These are phyloP conservation scores for Lentinula sp. DNA, from an alignment of 768 basidiomycete species.

Conservation along the genomic window DNA sequence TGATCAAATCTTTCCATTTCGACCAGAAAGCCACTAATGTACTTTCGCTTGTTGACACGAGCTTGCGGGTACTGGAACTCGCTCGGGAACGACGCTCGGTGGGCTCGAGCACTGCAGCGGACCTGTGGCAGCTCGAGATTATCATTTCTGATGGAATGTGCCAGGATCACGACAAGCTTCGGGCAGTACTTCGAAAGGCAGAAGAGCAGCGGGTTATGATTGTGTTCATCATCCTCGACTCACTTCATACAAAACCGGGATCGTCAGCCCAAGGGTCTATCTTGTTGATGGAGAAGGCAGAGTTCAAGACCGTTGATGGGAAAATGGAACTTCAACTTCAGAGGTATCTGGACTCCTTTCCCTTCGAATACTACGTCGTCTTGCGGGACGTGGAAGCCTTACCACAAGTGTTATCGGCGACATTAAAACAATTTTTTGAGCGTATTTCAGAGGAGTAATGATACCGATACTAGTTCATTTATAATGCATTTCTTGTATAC, in stretches of 20 bases:
- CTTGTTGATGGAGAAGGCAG: conserved; percentile 86
- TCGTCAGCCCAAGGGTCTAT: conserved; percentile 59
- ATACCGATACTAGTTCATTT: neutral
- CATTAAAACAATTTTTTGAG: conserved; percentile 90
- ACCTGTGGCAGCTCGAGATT: conserved; percentile 96
- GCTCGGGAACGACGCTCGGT: conserved; percentile 63
- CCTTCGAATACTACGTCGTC: conserved; percentile 97
- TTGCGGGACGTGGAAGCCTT: conserved; percentile 84
- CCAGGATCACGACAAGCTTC: conserved; percentile 86
- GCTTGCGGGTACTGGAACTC: conserved; percentile 65
- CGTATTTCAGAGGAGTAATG: conserved; percentile 62
- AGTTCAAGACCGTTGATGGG: conserved; percentile 77
- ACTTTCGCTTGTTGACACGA: conserved; percentile 72
- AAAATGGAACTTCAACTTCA: conserved; percentile 82
- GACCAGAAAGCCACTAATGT: conserved; percentile 88
- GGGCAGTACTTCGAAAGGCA: conserved; percentile 74
- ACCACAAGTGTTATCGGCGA: conserved; percentile 83
- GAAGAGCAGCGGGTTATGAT: conserved; percentile 90
- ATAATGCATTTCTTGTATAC: neutral
- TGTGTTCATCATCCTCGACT: conserved; percentile 94
- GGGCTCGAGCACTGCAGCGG: conserved; percentile 60
- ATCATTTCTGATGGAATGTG: conserved; percentile 99
- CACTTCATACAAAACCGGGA: conserved; percentile 47
- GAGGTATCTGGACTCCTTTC: conserved; percentile 93
- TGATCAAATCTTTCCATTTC: conserved; percentile 85